These are phyloP conservation scores for Boletus reticulatus DNA, from an alignment of 768 basidiomycete species.

Conservation along the genomic window DNA sequence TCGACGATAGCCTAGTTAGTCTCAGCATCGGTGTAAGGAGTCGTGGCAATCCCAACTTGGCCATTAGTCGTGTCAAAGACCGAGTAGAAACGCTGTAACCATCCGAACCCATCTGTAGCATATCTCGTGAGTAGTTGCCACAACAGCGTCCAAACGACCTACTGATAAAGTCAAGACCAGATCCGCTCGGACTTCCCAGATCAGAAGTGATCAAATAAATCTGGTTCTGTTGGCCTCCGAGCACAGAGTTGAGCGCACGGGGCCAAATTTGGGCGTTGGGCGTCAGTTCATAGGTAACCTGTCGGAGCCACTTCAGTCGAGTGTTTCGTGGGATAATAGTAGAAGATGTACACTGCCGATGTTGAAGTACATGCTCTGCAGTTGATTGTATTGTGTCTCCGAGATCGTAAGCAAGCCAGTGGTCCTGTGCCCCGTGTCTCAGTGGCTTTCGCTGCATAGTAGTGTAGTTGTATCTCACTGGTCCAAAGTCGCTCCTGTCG, in stretches of 20 bases:
- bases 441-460: not conserved
- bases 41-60: conserved; percentile 27
- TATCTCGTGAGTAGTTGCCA: not conserved
- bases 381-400: conserved; percentile 42
- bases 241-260: conserved; percentile 49
- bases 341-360: conserved; percentile 40
- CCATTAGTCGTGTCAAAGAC: conserved; percentile 42
- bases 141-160: conserved; percentile 12
- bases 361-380: conserved; percentile 52
- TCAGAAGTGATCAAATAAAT: conserved; percentile 62
- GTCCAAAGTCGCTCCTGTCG: conserved; percentile 53
- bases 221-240: conserved; percentile 49
- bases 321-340: not conserved
- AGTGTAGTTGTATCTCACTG: conserved; percentile 29
- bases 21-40: conserved; percentile 43
- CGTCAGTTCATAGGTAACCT: conserved; percentile 54
- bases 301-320: not conserved
- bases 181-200: conserved; percentile 47
- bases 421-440: conserved; percentile 27
- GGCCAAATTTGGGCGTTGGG: conserved; percentile 73
- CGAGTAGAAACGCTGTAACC: conserved; percentile 61
- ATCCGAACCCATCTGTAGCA: conserved; percentile 51
- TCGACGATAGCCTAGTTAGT: conserved; percentile 29
- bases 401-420: conserved; percentile 60
- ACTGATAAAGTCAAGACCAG: conserved; percentile 68